Evolutionary conservation across 768 basidiomycete species (phyloP).

Genomic region (Auriscalpium microsporum): DNA sequence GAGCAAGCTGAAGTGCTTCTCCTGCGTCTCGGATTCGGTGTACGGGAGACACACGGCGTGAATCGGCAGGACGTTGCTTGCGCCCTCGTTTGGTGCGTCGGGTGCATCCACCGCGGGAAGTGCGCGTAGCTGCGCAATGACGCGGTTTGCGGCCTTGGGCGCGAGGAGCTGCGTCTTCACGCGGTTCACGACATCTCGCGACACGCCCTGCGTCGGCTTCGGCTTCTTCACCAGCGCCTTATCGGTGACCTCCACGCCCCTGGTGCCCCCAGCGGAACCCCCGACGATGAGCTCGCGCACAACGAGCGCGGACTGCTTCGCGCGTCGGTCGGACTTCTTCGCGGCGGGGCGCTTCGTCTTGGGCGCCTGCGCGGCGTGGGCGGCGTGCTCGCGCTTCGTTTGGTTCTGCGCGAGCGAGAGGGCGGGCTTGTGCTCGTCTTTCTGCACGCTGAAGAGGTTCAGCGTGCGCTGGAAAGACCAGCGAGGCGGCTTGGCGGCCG

Average conservation of each 20-base stretch:
- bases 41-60: constrained; percentile 69
- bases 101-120: constrained; percentile 42
- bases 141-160: constrained; percentile 58
- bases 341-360: not conserved
- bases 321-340: constrained; percentile 49
- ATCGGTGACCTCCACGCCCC: constrained; percentile 18
- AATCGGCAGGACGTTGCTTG: constrained; percentile 39
- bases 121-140: constrained; percentile 61
- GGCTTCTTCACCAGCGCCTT: constrained; percentile 5
- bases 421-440: not conserved
- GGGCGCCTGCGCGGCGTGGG: not conserved
- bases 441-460: not conserved
- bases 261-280: constrained; percentile 3
- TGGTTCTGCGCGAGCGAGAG: not conserved
- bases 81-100: constrained; percentile 28
- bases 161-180: constrained; percentile 60
- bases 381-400: not conserved
- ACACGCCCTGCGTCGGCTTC: constrained; percentile 28
- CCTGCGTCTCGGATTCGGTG: constrained; percentile 54
- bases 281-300: constrained; percentile 68
- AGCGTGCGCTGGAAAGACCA: constrained; percentile 5
- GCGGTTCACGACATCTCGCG: constrained; percentile 48
- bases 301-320: constrained; percentile 53
- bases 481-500: not conserved
- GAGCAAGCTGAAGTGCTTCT: constrained; percentile 49